Base-by-base conservation (phyloP, 2,329 filamentous ascomycete genomes). In the Colletotrichum filicis region DNA sequence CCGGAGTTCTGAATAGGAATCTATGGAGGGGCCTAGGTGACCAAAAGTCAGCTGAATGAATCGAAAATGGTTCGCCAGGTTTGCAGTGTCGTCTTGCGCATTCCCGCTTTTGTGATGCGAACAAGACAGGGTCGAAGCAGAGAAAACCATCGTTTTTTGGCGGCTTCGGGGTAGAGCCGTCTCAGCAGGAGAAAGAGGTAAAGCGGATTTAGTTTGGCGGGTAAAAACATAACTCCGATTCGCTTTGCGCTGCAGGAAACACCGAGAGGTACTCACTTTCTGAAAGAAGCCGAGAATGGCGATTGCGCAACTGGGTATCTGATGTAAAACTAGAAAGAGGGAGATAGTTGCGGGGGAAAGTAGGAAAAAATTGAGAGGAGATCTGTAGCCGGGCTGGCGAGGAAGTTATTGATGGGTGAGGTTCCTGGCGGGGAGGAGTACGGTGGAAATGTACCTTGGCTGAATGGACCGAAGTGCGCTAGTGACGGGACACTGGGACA, bases 381-480 rank as follows among this genome's bases (percentile, higher is more conserved):
- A 66, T 35, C 46, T 37, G 32, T 35, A 64, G 61, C 59, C 71
- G 49, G 71, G 67, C 60, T 66, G 60, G 61, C 59, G 56, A 71
- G 49, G 71, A 68, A 71, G 68, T 73, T 73, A 73, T 70, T 73
- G 71, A 66, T 61, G 68, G 71, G 66, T 64, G 32, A 57, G 53
- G 60, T 70, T 73, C 66, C 59, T 73, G 66, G 71, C 56, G 71
- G 71, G 70, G 71, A 69, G 67, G 57, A 60, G 60, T 32, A 73
- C 30, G 70, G 66, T 73, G 70, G 42, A 70, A 73, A 66, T 73
- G 55, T 73, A 71, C 71, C 61, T 70, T 53, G 65, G 42, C 65
- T 72, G 65, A 62, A 68, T 65, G 71, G 71, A 61, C 30, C 61
- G 5, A 52, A 52, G 61, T 42, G 57, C 68, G 66, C 69, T 69